Evolutionary conservation across 2,329 filamentous ascomycete species (phyloP).

Genomic region (Aspergillus neoniger): DNA sequence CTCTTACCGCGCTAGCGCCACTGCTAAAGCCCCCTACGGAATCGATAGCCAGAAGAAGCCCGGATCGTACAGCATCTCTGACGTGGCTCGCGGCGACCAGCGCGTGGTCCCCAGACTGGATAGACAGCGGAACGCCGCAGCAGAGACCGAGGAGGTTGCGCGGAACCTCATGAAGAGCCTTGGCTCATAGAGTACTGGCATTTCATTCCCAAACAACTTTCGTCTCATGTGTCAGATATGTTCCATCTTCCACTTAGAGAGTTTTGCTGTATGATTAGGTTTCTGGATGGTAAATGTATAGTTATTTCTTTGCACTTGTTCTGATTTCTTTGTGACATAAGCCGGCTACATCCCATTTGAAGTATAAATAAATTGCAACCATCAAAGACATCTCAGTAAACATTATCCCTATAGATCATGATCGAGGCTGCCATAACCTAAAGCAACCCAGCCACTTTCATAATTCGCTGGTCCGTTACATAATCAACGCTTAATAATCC

Average conservation of each 20-base stretch:
- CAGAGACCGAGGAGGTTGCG: conserved; percentile 32
- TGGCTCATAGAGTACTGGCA: conserved; percentile 15
- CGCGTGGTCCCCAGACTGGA: conserved; percentile 36
- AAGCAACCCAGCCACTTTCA: too few relatives aligned
- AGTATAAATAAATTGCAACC: not conserved
- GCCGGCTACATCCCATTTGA: conserved; percentile 10
- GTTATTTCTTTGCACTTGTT: conserved; percentile 22
- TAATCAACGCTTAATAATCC: conserved; percentile 8
- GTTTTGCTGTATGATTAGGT: conserved; percentile 38
- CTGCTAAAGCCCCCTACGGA: conserved; percentile 38
- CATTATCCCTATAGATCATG: too few relatives aligned
- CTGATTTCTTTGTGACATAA: conserved; percentile 32
- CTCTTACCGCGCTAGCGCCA: conserved; percentile 35
- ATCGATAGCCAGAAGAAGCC: conserved; percentile 39
- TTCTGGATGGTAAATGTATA: conserved; percentile 31
- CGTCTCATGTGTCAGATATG: not conserved
- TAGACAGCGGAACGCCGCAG: conserved; percentile 17
- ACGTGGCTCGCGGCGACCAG: conserved; percentile 27
- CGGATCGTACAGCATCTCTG: conserved; percentile 28
- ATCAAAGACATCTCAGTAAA: too few relatives aligned
- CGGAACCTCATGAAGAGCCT: conserved; percentile 35
- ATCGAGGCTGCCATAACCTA: too few relatives aligned
- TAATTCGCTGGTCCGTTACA: too few relatives aligned
- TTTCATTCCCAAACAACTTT: conserved; percentile 1
- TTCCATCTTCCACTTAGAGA: conserved; percentile 13